Evolutionary conservation across 768 basidiomycete species (phyloP).

Genomic region (Nidularia pulvinata): DNA sequence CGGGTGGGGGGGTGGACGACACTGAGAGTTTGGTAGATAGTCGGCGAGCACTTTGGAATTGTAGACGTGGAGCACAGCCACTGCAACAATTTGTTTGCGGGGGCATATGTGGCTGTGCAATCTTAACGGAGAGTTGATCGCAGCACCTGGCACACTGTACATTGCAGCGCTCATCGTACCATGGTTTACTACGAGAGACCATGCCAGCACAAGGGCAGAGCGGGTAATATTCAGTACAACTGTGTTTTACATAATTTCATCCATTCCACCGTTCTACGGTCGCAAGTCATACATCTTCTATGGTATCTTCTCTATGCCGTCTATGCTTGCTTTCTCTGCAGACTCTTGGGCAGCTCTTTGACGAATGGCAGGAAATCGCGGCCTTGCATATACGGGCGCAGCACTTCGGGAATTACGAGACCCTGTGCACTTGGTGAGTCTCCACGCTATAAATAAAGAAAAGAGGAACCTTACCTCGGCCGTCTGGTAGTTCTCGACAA

Average conservation of each 20-base stretch:
- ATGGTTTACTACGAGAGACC: too few relatives aligned
- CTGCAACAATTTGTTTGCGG: neutral
- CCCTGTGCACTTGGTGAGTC: slow-evolving; percentile 54
- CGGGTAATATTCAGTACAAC: too few relatives aligned
- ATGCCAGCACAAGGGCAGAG: too few relatives aligned
- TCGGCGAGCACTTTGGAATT: neutral
- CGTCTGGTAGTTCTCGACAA: slow-evolving; percentile 99
- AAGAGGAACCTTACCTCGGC: slow-evolving; percentile 63
- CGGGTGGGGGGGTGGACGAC: neutral
- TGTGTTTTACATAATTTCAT: too few relatives aligned
- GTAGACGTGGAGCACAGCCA: slow-evolving; percentile 1
- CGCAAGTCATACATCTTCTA: neutral
- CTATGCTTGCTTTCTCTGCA: slow-evolving; percentile 70
- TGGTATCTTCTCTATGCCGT: neutral
- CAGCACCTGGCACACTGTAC: neutral
- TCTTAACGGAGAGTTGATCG: neutral
- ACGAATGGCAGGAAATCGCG: slow-evolving; percentile 87
- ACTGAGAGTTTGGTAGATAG: neutral
- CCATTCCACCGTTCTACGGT: neutral
- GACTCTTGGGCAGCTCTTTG: slow-evolving; percentile 75
- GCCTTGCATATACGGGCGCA: slow-evolving; percentile 96
- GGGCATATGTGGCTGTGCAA: neutral
- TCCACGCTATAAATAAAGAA: slow-evolving; percentile 1
- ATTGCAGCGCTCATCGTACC: too few relatives aligned
- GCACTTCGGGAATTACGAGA: slow-evolving; percentile 83